Conservation (phyloP, 2,329 filamentous ascomycete species). For the Didymella pomorum region DNA sequence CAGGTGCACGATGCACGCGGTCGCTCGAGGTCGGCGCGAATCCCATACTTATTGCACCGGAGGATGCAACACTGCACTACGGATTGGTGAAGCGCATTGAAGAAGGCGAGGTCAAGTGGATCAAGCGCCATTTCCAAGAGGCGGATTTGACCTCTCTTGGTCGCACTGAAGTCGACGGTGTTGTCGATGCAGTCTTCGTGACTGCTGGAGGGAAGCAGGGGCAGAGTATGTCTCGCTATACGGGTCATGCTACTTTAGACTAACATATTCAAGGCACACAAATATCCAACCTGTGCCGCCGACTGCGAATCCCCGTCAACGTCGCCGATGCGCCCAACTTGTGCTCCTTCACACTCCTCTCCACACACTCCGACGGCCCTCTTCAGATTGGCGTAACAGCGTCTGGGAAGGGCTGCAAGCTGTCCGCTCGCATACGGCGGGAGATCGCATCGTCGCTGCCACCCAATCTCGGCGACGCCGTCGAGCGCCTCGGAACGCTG, state of each 20-base stretch:
- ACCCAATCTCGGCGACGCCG: conserved; percentile 75
- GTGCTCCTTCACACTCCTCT: conserved; percentile 89
- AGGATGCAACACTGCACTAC: conserved; percentile 67
- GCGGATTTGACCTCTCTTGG: conserved; percentile 77
- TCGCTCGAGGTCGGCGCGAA: conserved; percentile 82
- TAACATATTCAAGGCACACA: conserved; percentile 60
- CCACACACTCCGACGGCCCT: conserved; percentile 87
- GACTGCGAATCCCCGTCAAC: conserved; percentile 88
- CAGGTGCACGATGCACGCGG: conserved; percentile 81
- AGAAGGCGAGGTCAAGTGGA: conserved; percentile 70
- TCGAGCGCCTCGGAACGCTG: conserved; percentile 73
- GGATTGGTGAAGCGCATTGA: conserved; percentile 71
- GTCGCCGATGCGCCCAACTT: conserved; percentile 86
- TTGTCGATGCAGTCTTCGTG: conserved; percentile 94
- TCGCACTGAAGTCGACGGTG: conserved; percentile 75
- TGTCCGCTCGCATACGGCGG: conserved; percentile 85
- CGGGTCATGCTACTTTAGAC: neutral
- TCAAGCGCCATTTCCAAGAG: conserved; percentile 72
- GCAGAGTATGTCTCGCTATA: conserved; percentile 51
- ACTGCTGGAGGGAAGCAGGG: conserved; percentile 65
- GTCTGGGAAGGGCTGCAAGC: conserved; percentile 91
- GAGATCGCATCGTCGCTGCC: conserved; percentile 87
- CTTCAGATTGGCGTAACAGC: conserved; percentile 96
- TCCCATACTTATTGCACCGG: conserved; percentile 79
- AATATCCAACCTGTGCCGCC: conserved; percentile 77